phyloP scores from a whole-genome alignment of 2,329 filamentous ascomycete species.

The Escovopsis weberi region DNA sequence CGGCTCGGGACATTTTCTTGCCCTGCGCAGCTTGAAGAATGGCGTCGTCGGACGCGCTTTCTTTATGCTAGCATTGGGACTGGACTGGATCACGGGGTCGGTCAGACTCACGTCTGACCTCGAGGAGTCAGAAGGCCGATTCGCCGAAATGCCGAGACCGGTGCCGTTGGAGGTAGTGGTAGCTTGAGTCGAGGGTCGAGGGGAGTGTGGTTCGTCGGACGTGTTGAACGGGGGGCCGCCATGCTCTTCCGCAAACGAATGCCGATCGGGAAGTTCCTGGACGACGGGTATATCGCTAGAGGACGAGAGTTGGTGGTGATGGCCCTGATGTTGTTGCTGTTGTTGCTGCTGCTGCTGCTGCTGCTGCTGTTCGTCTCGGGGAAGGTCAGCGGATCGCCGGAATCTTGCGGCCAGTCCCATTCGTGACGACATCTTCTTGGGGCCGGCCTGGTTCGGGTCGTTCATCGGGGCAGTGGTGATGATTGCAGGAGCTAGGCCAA shows the following conservation, averaged over 20 bases:
- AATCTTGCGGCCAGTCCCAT: slow-evolving; percentile 38
- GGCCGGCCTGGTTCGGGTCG: slow-evolving; percentile 31
- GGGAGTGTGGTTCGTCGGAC: slow-evolving; percentile 41
- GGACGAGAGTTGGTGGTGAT: no score
- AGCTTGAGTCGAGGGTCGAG: slow-evolving; percentile 16
- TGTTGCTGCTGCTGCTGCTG: background rate
- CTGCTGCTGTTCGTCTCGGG: slow-evolving; percentile 15
- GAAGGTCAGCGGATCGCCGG: slow-evolving; percentile 36
- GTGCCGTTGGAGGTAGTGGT: slow-evolving; percentile 15
- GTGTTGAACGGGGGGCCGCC: slow-evolving; percentile 17
- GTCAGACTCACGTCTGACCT: slow-evolving; percentile 73
- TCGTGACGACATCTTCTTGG: slow-evolving; percentile 41
- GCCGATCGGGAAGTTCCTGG: slow-evolving; percentile 8
- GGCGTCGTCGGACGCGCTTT: slow-evolving; percentile 49
- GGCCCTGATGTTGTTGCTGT: no score
- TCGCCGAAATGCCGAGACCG: slow-evolving; percentile 34
- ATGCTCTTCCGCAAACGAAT: slow-evolving; percentile 31
- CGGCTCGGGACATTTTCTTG: slow-evolving; percentile 57
- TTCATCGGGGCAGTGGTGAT: slow-evolving; percentile 84
- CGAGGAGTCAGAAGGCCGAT: slow-evolving; percentile 57
- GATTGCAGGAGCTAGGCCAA: slow-evolving; percentile 48
- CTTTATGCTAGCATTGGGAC: slow-evolving; percentile 46
- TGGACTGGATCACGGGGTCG: slow-evolving; percentile 44
- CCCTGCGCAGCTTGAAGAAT: slow-evolving; percentile 71
- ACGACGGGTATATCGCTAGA: background rate